Percentiles rank a stretch among this genome's conserved stretches.
Evolutionary conservation across 1,139 yeast species (phyloP).

Genomic region (Yamadazyma siamensis): DNA sequence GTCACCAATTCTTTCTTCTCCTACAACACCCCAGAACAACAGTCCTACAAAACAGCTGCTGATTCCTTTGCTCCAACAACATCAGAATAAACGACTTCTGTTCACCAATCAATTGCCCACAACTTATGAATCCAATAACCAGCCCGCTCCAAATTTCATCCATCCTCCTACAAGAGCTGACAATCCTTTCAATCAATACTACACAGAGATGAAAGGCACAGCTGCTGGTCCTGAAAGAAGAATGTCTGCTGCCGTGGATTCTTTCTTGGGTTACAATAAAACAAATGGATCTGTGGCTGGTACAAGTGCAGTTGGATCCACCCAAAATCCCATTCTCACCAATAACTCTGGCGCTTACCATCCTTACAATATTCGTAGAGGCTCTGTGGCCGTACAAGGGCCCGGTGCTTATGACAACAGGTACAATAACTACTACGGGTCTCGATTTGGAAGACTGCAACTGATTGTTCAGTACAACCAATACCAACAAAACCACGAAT

Average conservation of each 20-base stretch:
- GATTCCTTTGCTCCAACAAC: conserved; percentile 22
- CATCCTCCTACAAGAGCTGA: conserved; percentile 49
- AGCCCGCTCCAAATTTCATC: conserved; percentile 27
- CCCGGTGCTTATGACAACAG: conserved; percentile 7
- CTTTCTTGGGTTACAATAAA: conserved; percentile 7
- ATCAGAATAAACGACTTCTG: conserved; percentile 34
- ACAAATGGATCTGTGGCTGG: too few species aligned
- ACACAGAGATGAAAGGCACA: conserved; percentile 38
- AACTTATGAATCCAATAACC: conserved; percentile 43
- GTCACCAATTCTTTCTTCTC: conserved; percentile 20
- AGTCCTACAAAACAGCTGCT: conserved; percentile 27
- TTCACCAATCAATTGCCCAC: conserved; percentile 49
- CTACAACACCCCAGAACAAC: conserved; percentile 10
- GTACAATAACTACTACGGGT: conserved; percentile 5
- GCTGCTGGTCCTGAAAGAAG: conserved; percentile 28
- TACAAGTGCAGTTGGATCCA: conserved; percentile 1
- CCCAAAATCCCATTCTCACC: not conserved
- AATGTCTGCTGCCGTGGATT: conserved; percentile 44
- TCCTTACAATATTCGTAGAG: conserved; percentile 15
- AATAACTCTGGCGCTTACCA: not conserved
- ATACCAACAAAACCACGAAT: conserved; percentile 30
- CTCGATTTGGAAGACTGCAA: conserved; percentile 26
- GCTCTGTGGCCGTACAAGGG: conserved; percentile 35
- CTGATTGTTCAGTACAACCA: conserved; percentile 39
- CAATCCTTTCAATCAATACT: conserved; percentile 46